Evolutionary conservation across 495 filamentous ascomycete species (phyloP).

Genomic region (Aspergillus asperescens): DNA sequence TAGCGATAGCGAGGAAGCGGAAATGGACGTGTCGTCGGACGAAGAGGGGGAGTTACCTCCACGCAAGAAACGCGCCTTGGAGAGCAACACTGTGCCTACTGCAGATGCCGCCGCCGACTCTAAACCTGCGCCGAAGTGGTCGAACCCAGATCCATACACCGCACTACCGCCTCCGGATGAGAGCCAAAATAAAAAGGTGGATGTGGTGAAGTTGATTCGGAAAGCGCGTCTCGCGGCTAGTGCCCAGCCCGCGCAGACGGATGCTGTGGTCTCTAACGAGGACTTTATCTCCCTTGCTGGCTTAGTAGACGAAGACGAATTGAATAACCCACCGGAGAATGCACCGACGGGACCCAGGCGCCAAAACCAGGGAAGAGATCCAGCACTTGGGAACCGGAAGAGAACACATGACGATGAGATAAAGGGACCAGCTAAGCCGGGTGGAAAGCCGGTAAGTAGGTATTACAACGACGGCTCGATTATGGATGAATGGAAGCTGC

Average conservation of each 20-base stretch:
- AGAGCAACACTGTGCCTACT: slow-evolving; percentile 42
- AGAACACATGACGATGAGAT: slow-evolving; percentile 66
- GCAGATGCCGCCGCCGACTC: slow-evolving; percentile 14
- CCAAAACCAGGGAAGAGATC: slow-evolving; percentile 24
- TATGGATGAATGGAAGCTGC: slow-evolving; percentile 51
- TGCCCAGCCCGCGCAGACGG: slow-evolving; percentile 37
- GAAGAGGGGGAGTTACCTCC: slow-evolving; percentile 44
- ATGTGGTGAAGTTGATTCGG: slow-evolving; percentile 81
- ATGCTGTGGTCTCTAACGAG: slow-evolving; percentile 55
- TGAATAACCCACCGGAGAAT: slow-evolving; percentile 27
- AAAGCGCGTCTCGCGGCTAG: slow-evolving; percentile 60
- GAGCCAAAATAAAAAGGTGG: slow-evolving; percentile 61
- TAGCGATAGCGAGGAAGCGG: slow-evolving; percentile 66
- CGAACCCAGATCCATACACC: slow-evolving; percentile 90
- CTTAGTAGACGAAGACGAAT: slow-evolving; percentile 46
- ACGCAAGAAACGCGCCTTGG: slow-evolving; percentile 47
- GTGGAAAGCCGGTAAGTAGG: slow-evolving; percentile 41
- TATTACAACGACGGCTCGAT: slow-evolving; percentile 45
- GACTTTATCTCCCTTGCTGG: slow-evolving; percentile 81
- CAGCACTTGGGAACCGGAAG: slow-evolving; percentile 53
- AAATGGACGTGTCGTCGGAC: slow-evolving; percentile 56
- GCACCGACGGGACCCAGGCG: slow-evolving; percentile 33
- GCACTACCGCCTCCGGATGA: slow-evolving; percentile 68
- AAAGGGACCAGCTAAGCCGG: slow-evolving; percentile 42
- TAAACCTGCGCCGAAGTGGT: slow-evolving; percentile 66